Percentiles rank a stretch among this genome's conserved stretches.
phyloP scores from a whole-genome alignment of 768 basidiomycete genomes.

The Tylopilus vinaceipallidus region DNA sequence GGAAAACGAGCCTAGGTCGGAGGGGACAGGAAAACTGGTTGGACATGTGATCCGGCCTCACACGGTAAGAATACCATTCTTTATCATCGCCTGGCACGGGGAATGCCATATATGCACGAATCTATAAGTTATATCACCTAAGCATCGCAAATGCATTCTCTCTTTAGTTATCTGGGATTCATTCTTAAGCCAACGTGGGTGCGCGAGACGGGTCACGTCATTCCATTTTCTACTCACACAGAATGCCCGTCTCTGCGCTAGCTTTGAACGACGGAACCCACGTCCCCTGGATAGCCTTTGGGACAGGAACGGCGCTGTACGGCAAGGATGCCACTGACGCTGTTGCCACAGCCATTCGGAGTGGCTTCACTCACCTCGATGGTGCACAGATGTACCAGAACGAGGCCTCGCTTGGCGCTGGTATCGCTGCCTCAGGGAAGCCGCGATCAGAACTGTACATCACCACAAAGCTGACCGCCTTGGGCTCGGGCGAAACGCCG shows the following conservation, averaged over 20 bases:
- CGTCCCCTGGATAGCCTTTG: slow-evolving; percentile 60
- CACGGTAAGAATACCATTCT: too few relatives aligned
- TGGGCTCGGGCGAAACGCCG: slow-evolving; percentile 44
- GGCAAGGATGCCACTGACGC: slow-evolving; percentile 39
- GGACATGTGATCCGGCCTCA: too few relatives aligned
- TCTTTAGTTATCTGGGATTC: too few relatives aligned
- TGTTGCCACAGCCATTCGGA: slow-evolving; percentile 50
- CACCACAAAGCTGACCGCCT: slow-evolving; percentile 50
- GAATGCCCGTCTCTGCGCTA: slow-evolving; percentile 32
- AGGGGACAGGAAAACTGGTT: too few relatives aligned
- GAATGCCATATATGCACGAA: too few relatives aligned
- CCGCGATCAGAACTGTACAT: slow-evolving; percentile 59
- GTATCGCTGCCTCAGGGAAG: slow-evolving; percentile 49
- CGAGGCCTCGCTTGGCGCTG: slow-evolving; percentile 51
- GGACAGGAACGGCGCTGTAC: slow-evolving; percentile 59
- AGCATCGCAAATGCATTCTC: too few relatives aligned
- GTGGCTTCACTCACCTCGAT: slow-evolving; percentile 60
- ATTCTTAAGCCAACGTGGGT: too few relatives aligned
- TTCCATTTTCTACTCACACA: slow-evolving; percentile 9
- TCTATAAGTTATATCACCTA: too few relatives aligned
- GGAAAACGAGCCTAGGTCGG: too few relatives aligned
- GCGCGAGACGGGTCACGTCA: background rate
- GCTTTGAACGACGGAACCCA: slow-evolving; percentile 53
- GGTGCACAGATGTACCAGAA: slow-evolving; percentile 61
- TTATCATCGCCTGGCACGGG: too few relatives aligned